Conservation (phyloP, 2,329 filamentous ascomycete genomes). For the Colletotrichum cereale region DNA sequence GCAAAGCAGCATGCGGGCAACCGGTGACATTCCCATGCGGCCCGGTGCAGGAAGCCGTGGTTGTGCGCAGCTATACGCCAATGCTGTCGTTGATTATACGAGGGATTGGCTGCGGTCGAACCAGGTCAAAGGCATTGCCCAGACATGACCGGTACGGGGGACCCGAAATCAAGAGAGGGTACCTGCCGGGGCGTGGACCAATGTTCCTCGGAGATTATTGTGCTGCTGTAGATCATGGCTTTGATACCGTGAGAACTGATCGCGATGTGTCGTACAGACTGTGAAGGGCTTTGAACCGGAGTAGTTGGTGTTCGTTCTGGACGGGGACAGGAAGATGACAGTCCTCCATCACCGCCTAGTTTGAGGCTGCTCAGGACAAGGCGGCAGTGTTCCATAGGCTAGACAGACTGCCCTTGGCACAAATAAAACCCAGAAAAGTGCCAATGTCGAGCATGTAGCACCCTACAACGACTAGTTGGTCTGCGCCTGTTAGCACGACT, state of each 20-base stretch:
- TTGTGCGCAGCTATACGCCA: slow-evolving; percentile 13
- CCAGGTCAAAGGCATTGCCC: background rate
- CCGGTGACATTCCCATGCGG: slow-evolving; percentile 29
- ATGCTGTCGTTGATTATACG: slow-evolving; percentile 5
- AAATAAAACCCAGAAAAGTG: background rate
- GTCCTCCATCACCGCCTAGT: background rate
- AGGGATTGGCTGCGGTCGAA: background rate
- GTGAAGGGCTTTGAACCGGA: background rate
- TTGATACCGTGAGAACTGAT: background rate
- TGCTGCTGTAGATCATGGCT: slow-evolving; percentile 9
- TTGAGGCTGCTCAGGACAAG: background rate
- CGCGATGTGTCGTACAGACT: background rate
- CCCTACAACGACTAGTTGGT: background rate
- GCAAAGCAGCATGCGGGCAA: slow-evolving; percentile 13
- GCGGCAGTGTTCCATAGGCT: background rate
- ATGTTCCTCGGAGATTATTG: slow-evolving; percentile 23
- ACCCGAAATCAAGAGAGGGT: slow-evolving; percentile 17
- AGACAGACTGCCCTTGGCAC: background rate
- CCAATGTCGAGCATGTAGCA: background rate
- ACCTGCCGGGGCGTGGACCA: slow-evolving; percentile 3
- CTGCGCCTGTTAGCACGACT: background rate
- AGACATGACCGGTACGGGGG: background rate
- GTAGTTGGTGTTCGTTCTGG: background rate
- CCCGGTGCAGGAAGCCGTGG: slow-evolving; percentile 27
- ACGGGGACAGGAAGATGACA: too few species aligned